Evolutionary conservation across 2,329 filamentous ascomycete genomes (phyloP), one percentile per base, ranked within the genome.

Genomic region (Monosporascus sp.): DNA sequence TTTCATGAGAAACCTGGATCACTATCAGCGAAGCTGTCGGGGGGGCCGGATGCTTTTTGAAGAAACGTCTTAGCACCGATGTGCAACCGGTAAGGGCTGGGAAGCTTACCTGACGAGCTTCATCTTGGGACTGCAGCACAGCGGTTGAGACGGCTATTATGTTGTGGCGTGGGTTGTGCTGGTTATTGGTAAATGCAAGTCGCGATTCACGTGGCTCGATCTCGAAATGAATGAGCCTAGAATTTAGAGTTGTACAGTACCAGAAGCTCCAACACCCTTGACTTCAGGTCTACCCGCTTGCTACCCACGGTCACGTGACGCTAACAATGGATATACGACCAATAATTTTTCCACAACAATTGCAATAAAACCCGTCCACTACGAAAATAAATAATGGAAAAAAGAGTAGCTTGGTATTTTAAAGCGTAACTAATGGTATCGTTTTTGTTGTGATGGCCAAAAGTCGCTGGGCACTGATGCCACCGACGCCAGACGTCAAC

Each of bases 1-100:
- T 81, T 99, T 99, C 93, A 97, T 97, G 65, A 99, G 80, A 74
- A 99, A 99, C 72, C 94, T 97, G 72, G 57, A 54, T 56, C 31
- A 60, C 25, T 47, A 61, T 72, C 61, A 71, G 68, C 61, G 64
- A 52, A 67, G 69, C 49, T 38, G 56, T 53, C 51, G 50, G 51
- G 52, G 48, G 51, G 24, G n/a, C n/a, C 27, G 27, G 44, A 18
- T 50, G 42, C 45, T 57, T 73, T 72, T 75, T 73, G 62, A 62
- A 63, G 58, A 62, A 61, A 58, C 62, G 64, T 56, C 64, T 64
- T 59, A 72, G 73, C 76, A 80, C 72, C 77, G 72, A 70, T 67
- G 65, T 71, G 70, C 68, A 51, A 60, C 60, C 57, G 47, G 59
- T 51, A 57, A 56, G 53, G 51, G 60, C 58, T 25, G 53, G 50